phyloP scores from a whole-genome alignment of 108 stramenopile species.

The Craspedostauros australis region DNA sequence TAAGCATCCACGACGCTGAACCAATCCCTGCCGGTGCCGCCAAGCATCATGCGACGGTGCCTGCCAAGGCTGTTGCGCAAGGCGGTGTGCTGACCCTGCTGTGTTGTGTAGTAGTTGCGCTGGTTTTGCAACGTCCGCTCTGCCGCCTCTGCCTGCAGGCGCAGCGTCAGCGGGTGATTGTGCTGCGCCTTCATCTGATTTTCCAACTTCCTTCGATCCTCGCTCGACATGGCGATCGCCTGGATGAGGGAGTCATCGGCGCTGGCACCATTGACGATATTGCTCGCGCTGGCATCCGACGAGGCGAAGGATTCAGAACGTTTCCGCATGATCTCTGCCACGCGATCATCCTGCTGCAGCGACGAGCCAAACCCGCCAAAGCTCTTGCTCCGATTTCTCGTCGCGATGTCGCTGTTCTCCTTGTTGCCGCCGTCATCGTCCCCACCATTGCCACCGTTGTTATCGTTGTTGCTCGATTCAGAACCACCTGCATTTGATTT shows the following conservation, averaged over 20 bases:
- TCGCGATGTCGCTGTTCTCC: not conserved
- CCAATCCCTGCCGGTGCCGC: slow-evolving; percentile 19
- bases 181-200: slow-evolving; percentile 67
- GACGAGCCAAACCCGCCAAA: slow-evolving; percentile 50
- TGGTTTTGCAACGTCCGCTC: slow-evolving; percentile 58
- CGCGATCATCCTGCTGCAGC: slow-evolving; percentile 54
- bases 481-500: not conserved
- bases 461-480: not conserved
- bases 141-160: slow-evolving; percentile 57
- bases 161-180: slow-evolving; percentile 51
- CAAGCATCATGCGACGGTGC: not conserved
- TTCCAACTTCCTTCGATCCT: slow-evolving; percentile 61
- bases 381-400: too few species aligned
- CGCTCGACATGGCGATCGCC: slow-evolving; percentile 59
- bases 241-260: slow-evolving; percentile 15
- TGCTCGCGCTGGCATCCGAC: slow-evolving; percentile 15
- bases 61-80: not conserved
- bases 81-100: too few species aligned
- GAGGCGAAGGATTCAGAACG: slow-evolving; percentile 38
- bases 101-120: slow-evolving; percentile 35
- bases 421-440: not conserved
- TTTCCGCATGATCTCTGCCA: slow-evolving; percentile 28
- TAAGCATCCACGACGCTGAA: slow-evolving; percentile 36
- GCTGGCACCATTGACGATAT: not conserved
- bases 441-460: not conserved